Evolutionary conservation across 805 yeast genomes (phyloP).

Genomic region (Metschnikowia reukaufii): DNA sequence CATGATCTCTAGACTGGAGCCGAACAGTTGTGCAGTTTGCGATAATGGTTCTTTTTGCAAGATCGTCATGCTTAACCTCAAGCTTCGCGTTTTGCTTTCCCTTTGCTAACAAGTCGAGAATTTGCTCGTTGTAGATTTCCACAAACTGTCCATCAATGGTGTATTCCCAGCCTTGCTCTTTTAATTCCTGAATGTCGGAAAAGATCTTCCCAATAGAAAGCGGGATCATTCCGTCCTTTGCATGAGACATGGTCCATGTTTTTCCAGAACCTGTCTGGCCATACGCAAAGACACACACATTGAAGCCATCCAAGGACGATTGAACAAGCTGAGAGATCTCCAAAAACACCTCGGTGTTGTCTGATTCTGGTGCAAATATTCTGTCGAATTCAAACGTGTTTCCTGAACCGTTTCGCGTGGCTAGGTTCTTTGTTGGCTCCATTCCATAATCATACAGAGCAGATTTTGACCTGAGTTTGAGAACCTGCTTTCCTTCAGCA

Average conservation of each 20-base stretch:
- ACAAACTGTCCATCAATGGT: constrained; percentile 69
- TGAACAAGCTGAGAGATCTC: constrained; percentile 87
- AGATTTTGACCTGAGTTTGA: constrained; percentile 20
- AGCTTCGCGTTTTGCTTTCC: constrained; percentile 36
- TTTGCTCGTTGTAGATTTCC: constrained; percentile 84
- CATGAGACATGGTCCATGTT: constrained; percentile 81
- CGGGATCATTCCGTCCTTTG: constrained; percentile 77
- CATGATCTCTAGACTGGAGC: constrained; percentile 50
- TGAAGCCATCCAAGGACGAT: constrained; percentile 66
- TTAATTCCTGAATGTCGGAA: constrained; percentile 47
- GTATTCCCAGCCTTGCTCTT: constrained; percentile 63
- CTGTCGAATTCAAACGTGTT: constrained; percentile 69
- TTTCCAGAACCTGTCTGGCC: constrained; percentile 96
- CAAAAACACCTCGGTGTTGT: constrained; percentile 68
- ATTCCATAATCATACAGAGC: constrained; percentile 1
- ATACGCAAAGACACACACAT: constrained; percentile 92
- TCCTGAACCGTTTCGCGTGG: neutral
- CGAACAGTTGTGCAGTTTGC: constrained; percentile 55
- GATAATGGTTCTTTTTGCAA: constrained; percentile 52
- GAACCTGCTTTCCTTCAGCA: constrained; percentile 37
- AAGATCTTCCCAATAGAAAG: constrained; percentile 72
- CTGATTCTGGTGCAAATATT: constrained; percentile 56
- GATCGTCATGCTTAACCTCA: constrained; percentile 72
- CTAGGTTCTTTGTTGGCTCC: neutral
- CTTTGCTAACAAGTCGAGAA: constrained; percentile 61